These are phyloP conservation scores for Davidsoniella virescens DNA, from an alignment of 2,329 filamentous ascomycete genomes.

Conservation along the genomic window DNA sequence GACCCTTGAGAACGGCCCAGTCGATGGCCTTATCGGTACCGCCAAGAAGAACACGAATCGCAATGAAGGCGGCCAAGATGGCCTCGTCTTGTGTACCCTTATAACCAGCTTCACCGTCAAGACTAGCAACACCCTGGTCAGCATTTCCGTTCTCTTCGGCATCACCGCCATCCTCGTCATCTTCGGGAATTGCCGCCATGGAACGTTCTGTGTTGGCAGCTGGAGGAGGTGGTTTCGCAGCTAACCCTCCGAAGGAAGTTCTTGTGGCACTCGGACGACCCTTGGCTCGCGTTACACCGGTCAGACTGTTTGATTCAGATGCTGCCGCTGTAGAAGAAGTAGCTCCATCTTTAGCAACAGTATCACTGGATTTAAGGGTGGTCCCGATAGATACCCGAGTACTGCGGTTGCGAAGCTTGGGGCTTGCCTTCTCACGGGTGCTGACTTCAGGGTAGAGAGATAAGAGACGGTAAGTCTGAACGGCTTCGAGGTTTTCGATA, in stretches of 20 bases:
- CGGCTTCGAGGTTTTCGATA: conserved; percentile 10
- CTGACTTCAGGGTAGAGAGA: conserved; percentile 8
- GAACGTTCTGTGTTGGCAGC: conserved; percentile 11
- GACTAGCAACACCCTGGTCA: too few species aligned
- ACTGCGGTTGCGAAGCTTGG: not conserved
- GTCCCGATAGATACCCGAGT: too few species aligned
- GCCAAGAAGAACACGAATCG: conserved; percentile 40
- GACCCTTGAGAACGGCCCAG: conserved; percentile 39
- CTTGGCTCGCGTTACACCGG: conserved; percentile 7
- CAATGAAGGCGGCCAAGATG: conserved; percentile 40
- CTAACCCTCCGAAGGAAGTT: conserved; percentile 3
- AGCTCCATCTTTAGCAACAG: too few species aligned
- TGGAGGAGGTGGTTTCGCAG: conserved; percentile 2
- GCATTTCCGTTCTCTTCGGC: not conserved
- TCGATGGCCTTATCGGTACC: conserved; percentile 43
- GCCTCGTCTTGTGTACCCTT: conserved; percentile 13
- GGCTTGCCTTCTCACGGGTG: not conserved
- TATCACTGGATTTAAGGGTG: too few species aligned
- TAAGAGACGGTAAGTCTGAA: conserved; percentile 10
- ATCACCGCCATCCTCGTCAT: not conserved
- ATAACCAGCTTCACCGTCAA: not conserved
- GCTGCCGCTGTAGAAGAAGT: too few species aligned
- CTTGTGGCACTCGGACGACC: conserved; percentile 10
- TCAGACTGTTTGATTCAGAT: not conserved
- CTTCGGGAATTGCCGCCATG: conserved; percentile 10